Evolutionary conservation across 1,284 basidiomycete species (phyloP).

Genomic region (Cutaneotrichosporon sp.): DNA sequence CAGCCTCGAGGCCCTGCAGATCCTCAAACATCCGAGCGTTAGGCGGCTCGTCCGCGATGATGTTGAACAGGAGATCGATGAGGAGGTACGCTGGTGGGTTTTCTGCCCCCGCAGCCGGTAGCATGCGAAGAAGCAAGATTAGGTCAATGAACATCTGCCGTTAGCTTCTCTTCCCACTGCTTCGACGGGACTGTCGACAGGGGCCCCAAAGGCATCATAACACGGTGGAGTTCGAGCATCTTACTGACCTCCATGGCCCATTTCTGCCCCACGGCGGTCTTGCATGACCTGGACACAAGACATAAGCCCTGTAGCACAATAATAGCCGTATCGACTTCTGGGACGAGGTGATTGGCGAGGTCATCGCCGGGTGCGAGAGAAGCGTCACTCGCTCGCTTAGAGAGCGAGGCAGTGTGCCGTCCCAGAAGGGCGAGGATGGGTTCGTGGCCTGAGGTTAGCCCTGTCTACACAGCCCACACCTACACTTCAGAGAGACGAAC

Average conservation of each 20-base stretch:
- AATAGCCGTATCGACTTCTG: constrained; percentile 50
- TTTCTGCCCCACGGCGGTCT: constrained; percentile 63
- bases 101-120: constrained; percentile 21
- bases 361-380: constrained; percentile 31
- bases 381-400: constrained; percentile 24
- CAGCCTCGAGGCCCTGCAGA: constrained; percentile 65
- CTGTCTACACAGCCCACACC: too few relatives aligned
- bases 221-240: too few relatives aligned
- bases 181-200: too few relatives aligned
- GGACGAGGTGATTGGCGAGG: constrained; percentile 22
- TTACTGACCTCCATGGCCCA: constrained; percentile 72
- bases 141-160: constrained; percentile 39
- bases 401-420: constrained; percentile 32
- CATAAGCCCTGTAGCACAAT: constrained; percentile 73
- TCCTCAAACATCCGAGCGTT: constrained; percentile 72
- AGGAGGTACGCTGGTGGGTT: constrained; percentile 57
- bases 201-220: too few relatives aligned
- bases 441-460: constrained; percentile 33
- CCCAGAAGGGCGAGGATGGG: constrained; percentile 30
- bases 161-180: too few relatives aligned
- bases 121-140: constrained; percentile 35
- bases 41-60: constrained; percentile 71
- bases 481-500: constrained; percentile 12
- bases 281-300: constrained; percentile 64
- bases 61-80: constrained; percentile 73